phyloP scores from a whole-genome alignment of 2,329 filamentous ascomycete genomes.

The Penicillium sclerotigenum region DNA sequence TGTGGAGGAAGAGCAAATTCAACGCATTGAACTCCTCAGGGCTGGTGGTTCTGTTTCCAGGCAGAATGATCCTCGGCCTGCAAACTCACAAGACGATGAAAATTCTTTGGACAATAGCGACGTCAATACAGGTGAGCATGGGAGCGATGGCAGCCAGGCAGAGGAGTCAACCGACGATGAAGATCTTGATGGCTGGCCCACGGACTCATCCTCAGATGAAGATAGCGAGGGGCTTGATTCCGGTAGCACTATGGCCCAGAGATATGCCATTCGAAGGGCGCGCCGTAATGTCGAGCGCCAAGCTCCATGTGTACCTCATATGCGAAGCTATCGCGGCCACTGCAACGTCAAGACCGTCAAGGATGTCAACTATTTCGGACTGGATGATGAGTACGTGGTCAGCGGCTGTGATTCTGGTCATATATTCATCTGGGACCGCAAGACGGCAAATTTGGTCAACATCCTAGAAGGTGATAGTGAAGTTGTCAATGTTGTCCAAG shows the following conservation, averaged over 20 bases:
- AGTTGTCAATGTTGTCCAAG: slow-evolving; percentile 67
- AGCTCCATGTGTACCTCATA: slow-evolving; percentile 56
- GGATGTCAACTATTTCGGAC: slow-evolving; percentile 66
- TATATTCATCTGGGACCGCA: slow-evolving; percentile 67
- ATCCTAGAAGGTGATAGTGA: slow-evolving; percentile 65
- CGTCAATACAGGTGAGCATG: background rate
- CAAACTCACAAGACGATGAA: background rate
- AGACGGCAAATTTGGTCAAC: slow-evolving; percentile 59
- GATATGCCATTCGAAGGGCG: slow-evolving; percentile 49
- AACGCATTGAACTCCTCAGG: slow-evolving; percentile 32
- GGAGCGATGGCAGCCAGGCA: slow-evolving; percentile 9
- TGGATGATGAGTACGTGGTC: slow-evolving; percentile 66
- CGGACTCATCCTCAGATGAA: slow-evolving; percentile 17
- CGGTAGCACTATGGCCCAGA: slow-evolving; percentile 42
- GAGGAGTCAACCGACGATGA: slow-evolving; percentile 14
- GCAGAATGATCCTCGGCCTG: background rate
- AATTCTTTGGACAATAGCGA: background rate
- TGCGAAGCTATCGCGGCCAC: slow-evolving; percentile 59
- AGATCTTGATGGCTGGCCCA: slow-evolving; percentile 1
- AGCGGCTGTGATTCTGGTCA: slow-evolving; percentile 65
- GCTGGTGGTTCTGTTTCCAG: slow-evolving; percentile 1
- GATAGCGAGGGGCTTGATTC: slow-evolving; percentile 22
- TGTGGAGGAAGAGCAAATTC: slow-evolving; percentile 46
- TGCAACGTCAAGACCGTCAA: slow-evolving; percentile 67
- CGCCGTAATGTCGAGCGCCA: slow-evolving; percentile 53